Percentiles rank a stretch among this genome's conserved stretches.
Conservation (phyloP, 495 filamentous ascomycete species). For the Thermothielavioides terrestris region DNA sequence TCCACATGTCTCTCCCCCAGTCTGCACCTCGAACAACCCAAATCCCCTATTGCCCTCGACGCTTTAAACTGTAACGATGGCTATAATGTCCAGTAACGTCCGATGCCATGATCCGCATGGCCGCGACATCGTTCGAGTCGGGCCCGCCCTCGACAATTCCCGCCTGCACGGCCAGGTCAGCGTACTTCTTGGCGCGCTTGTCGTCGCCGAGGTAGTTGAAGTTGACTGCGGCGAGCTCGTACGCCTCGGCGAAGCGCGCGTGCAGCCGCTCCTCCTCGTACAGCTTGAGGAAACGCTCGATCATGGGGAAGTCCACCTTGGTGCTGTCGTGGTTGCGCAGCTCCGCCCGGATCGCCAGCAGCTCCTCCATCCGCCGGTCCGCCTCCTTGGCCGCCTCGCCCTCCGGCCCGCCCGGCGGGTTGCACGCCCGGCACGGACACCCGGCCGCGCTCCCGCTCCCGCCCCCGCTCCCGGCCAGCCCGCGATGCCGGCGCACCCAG, state of each 20-base stretch:
- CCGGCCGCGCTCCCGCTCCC: background rate
- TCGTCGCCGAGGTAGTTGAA: slow-evolving; percentile 29
- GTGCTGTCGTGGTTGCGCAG: slow-evolving; percentile 24
- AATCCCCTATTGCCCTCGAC: background rate
- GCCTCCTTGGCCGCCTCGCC: slow-evolving; percentile 9
- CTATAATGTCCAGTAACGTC: slow-evolving; percentile 19
- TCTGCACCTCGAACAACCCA: too few relatives aligned
- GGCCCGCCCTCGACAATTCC: slow-evolving; percentile 21
- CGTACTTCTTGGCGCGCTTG: slow-evolving; percentile 20
- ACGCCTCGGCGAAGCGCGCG: slow-evolving; percentile 21
- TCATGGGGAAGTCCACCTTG: slow-evolving; percentile 19
- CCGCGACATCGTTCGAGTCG: slow-evolving; percentile 17
- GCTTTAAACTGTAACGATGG: slow-evolving; percentile 10
- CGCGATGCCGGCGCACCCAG: slow-evolving; percentile 16
- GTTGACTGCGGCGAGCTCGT: slow-evolving; percentile 32
- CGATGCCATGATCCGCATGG: slow-evolving; percentile 17
- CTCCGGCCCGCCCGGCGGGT: background rate
- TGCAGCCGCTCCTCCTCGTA: slow-evolving; percentile 24
- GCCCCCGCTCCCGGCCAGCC: background rate
- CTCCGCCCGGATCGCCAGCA: slow-evolving; percentile 18
- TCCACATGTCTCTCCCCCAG: background rate
- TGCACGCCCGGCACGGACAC: slow-evolving; percentile 22
- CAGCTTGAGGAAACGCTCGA: slow-evolving; percentile 24
- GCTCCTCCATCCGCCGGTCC: slow-evolving; percentile 19
- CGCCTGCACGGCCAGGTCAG: slow-evolving; percentile 22